Base-by-base conservation (phyloP, 495 filamentous ascomycete species). In the Halenospora varia region DNA sequence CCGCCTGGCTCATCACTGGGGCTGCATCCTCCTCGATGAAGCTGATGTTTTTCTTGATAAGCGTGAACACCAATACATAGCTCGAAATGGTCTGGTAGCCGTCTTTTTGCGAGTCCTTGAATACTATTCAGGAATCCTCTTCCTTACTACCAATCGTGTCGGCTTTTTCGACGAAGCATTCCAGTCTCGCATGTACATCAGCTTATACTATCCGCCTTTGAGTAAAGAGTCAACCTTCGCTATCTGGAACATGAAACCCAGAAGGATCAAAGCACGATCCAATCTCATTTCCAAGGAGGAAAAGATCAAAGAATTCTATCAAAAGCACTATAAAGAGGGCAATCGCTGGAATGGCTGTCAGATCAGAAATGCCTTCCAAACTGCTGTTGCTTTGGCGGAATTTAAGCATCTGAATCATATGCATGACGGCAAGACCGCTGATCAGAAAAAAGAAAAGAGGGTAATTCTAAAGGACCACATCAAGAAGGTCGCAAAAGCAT, bases 21-120 rank as follows among this genome's bases (percentile, higher is more conserved):
- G 68, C 3, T 77, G 71, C 35, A 72, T 84, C 2, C 68, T 86
- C 0, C 64, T 85, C 0, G 82, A 83, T 55, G 80, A 85, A 64
- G 79, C 75, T 0, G 81, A 84, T 51, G 71, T 84, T 1, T 87
- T 83, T 57, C 69, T 86, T 0, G 67, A 75, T 15, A 46, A 72
- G 35, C 64, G 82, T 10, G 61, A 42, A 0, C 46, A 51, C 3
- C 19, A 47, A 11, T 75, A 83, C 44, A 56, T 82, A 25, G 41
- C 15, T 11, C 79, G 87, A 53, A 92, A 92, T 63, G 85, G 84
- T 1, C 75, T 92, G 0, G 88, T 92, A 19, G 13, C 22, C 46
- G 54, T 74, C 25, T 71, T 72, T 35, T 55, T 72, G 1, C 65
- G 68, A 6, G 51, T 61, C 0, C 63, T 72, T 0, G 71, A 72